Conservation (phyloP, 495 filamentous ascomycete genomes). For the Darksidea phi region DNA sequence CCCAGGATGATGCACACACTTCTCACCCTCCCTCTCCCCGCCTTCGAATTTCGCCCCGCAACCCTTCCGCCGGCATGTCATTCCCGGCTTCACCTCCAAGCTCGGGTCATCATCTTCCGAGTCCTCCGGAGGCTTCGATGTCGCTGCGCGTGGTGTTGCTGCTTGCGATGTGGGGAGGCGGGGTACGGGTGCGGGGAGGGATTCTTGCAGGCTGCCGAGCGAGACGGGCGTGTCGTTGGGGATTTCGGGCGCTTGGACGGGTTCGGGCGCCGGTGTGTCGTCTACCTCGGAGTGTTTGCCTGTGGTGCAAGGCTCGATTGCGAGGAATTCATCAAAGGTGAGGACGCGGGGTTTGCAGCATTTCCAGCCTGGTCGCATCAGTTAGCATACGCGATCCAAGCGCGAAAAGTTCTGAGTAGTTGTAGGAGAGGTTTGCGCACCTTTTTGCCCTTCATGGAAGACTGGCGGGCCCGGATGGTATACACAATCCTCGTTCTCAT, state of each 20-base stretch:
- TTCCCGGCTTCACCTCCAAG: slow-evolving; percentile 66
- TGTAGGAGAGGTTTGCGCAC: slow-evolving; percentile 51
- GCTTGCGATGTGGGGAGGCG: slow-evolving; percentile 21
- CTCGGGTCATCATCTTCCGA: slow-evolving; percentile 83
- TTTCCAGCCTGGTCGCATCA: slow-evolving; percentile 77
- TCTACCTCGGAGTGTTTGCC: slow-evolving; percentile 90
- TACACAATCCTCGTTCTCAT: slow-evolving; percentile 78
- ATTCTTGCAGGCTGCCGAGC: slow-evolving; percentile 13
- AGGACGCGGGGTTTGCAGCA: slow-evolving; percentile 98
- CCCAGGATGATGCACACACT: slow-evolving; percentile 83
- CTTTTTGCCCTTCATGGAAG: slow-evolving; percentile 99
- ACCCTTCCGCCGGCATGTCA: slow-evolving; percentile 71
- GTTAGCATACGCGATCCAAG: slow-evolving; percentile 15
- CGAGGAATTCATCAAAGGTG: slow-evolving; percentile 97
- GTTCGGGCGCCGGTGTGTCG: slow-evolving; percentile 60
- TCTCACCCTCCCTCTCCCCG: slow-evolving; percentile 66
- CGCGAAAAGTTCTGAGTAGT: not conserved
- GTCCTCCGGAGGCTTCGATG: slow-evolving; percentile 63
- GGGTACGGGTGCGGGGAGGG: slow-evolving; percentile 23
- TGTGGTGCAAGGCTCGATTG: slow-evolving; percentile 88
- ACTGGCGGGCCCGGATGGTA: slow-evolving; percentile 93
- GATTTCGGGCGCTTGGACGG: slow-evolving; percentile 50
- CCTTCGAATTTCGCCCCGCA: slow-evolving; percentile 67
- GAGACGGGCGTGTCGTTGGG: slow-evolving; percentile 16
- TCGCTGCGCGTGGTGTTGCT: slow-evolving; percentile 49